A percentile compares a stretch with the other conserved stretches of the same genome.
These are phyloP conservation scores for Coemansia sp. DNA, from an alignment of 192 early-diverging fungal species.

Conservation along the genomic window DNA sequence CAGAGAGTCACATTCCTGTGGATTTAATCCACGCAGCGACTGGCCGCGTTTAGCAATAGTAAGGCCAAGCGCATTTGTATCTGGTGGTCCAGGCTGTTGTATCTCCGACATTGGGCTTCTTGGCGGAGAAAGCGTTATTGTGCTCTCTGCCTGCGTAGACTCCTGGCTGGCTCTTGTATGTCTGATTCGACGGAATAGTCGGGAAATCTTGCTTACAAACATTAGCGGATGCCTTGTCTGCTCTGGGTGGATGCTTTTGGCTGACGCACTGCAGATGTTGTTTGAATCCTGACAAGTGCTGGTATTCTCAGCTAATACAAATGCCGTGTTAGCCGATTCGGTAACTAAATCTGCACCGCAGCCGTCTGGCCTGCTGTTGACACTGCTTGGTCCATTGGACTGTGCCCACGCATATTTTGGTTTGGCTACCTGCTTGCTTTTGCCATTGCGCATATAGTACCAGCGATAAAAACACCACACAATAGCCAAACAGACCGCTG, in stretches of 20 bases:
- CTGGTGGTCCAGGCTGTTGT: background rate
- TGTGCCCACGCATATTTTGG: background rate
- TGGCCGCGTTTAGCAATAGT: slow-evolving; percentile 17
- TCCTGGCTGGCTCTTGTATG: background rate
- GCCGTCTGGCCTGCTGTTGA: background rate
- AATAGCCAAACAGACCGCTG: background rate
- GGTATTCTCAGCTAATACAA: background rate
- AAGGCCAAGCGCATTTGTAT: background rate
- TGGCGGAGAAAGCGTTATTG: background rate
- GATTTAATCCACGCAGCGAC: slow-evolving; percentile 20
- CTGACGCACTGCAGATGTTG: background rate
- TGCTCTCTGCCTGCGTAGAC: background rate
- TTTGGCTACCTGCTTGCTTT: background rate
- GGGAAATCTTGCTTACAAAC: background rate
- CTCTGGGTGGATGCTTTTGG: background rate
- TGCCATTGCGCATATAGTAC: slow-evolving; percentile 1
- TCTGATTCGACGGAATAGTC: background rate
- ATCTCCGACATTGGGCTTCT: background rate
- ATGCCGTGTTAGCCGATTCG: background rate
- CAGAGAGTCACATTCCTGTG: background rate
- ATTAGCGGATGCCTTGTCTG: background rate
- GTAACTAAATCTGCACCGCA: background rate
- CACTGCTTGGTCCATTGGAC: background rate
- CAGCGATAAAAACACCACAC: slow-evolving; percentile 21
- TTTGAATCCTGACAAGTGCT: background rate